These are phyloP conservation scores for Aspergillus transmontanensis DNA, from an alignment of 2,329 filamentous ascomycete species.

Conservation along the genomic window DNA sequence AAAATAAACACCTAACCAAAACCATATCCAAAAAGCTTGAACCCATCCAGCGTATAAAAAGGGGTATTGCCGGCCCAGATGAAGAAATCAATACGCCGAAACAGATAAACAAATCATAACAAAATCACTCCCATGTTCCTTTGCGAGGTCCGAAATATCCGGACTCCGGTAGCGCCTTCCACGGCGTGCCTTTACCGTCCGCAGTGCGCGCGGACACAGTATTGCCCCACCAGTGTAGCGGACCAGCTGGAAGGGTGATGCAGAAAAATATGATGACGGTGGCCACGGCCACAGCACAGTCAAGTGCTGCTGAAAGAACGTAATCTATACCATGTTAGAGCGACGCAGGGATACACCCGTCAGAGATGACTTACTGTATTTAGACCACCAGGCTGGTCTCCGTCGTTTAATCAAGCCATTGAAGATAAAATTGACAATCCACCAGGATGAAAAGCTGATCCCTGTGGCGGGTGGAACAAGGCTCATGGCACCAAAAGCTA, in stretches of 20 bases:
- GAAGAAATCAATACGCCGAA: background rate
- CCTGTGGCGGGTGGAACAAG: slow-evolving; percentile 69
- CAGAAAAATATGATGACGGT: slow-evolving; percentile 50
- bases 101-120: background rate
- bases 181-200: slow-evolving; percentile 44
- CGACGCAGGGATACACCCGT: background rate
- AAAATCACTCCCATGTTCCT: slow-evolving; percentile 30
- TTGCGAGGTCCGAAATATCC: slow-evolving; percentile 35
- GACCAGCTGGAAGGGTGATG: slow-evolving; percentile 44
- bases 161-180: slow-evolving; percentile 27
- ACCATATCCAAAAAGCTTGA: background rate
- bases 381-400: slow-evolving; percentile 52
- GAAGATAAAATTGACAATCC: slow-evolving; percentile 51
- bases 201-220: slow-evolving; percentile 41
- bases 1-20: background rate
- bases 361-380: slow-evolving; percentile 41
- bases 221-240: slow-evolving; percentile 48
- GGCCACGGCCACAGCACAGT: slow-evolving; percentile 46
- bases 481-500: slow-evolving; percentile 68
- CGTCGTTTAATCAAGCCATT: slow-evolving; percentile 48
- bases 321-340: slow-evolving; percentile 34
- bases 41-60: background rate
- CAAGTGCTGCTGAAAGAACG: slow-evolving; percentile 47
- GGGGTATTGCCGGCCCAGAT: background rate
- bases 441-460: slow-evolving; percentile 72